Base-by-base conservation (phyloP, 2,329 filamentous ascomycete genomes). In the Trichoderma lentiforme region DNA sequence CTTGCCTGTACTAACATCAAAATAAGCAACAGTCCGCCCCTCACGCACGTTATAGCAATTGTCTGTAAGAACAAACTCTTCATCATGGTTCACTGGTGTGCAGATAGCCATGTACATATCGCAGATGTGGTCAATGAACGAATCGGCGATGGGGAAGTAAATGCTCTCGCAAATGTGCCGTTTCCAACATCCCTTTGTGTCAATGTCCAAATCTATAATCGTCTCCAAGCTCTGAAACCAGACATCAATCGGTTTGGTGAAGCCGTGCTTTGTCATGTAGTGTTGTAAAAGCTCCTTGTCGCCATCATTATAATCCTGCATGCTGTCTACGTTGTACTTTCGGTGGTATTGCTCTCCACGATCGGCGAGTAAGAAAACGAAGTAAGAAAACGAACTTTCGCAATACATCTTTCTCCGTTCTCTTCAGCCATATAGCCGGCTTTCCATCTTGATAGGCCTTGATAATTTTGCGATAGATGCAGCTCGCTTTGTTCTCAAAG, bases 301-400 rank as follows among this genome's bases (percentile, higher is more conserved):
- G 24, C 2, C 60, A 15, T 18, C 36, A 11, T 63, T 2, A 43
- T 63, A 63, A 6, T 39, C 36, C 18, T 47, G 24, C 26, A 58
- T n/a, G 14, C 53, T 26, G 30, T 39, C 51, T 15, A 56, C 1
- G 56, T 70, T 61, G 24, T 47, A 70, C n/a, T 30, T 36, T 32
- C 26, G 66, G 60, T 70, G 26, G n/a, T 6, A 30, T 18, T 30
- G 21, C 28, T 26, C 30, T 3, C 66, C 34, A 24, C 66, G 66
- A 21, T 26, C 62, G 15, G 6, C 32, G 24, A 70, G 66, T 28
- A 62, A 30, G 30, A 34, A 70, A 8, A 70, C 9, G 14, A 58
- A 70, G 66, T 28, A 62, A 30, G 30, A 34, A 70, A 8, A 70
- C 9, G 14, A 58, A 70, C 9, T 70, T 70, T 15, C 66, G 53